These are phyloP conservation scores for Chaetomium globosum DNA, from an alignment of 2,329 filamentous ascomycete species.

Conservation along the genomic window DNA sequence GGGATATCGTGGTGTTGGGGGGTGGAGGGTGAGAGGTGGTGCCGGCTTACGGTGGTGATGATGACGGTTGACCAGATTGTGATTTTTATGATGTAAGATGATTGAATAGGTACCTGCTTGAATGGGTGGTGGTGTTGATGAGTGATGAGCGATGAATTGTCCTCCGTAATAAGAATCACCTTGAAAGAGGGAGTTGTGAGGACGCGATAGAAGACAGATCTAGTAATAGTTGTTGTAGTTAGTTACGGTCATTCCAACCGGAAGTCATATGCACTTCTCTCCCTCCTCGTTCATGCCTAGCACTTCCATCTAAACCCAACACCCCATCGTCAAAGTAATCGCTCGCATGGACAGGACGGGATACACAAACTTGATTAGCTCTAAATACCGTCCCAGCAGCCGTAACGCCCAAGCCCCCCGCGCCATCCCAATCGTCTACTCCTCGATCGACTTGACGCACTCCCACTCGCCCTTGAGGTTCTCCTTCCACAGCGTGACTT, in stretches of 20 bases:
- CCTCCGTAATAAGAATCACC: neutral
- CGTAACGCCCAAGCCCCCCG: slow-evolving; percentile 21
- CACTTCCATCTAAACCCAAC: neutral
- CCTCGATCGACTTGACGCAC: slow-evolving; percentile 93
- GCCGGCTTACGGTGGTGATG: slow-evolving; percentile 29
- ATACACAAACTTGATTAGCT: slow-evolving; percentile 23
- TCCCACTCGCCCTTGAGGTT: slow-evolving; percentile 96
- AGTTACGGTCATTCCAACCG: neutral
- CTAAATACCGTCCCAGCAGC: slow-evolving; percentile 26
- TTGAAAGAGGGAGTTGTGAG: neutral
- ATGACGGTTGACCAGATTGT: too few relatives aligned
- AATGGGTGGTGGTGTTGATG: neutral
- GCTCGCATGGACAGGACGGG: neutral
- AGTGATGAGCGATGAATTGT: neutral
- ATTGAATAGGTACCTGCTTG: too few relatives aligned
- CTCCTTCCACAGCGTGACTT: slow-evolving; percentile 98
- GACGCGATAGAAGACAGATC: neutral
- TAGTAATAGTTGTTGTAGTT: neutral
- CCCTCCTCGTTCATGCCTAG: neutral
- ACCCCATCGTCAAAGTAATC: neutral
- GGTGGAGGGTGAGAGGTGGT: slow-evolving; percentile 30
- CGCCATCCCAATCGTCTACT: slow-evolving; percentile 67
- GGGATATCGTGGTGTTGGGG: slow-evolving; percentile 15
- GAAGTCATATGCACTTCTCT: neutral
- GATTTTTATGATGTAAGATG: too few relatives aligned